phyloP scores from a whole-genome alignment of 371 early-diverging fungal species.

The Apophysomyces elegans region DNA sequence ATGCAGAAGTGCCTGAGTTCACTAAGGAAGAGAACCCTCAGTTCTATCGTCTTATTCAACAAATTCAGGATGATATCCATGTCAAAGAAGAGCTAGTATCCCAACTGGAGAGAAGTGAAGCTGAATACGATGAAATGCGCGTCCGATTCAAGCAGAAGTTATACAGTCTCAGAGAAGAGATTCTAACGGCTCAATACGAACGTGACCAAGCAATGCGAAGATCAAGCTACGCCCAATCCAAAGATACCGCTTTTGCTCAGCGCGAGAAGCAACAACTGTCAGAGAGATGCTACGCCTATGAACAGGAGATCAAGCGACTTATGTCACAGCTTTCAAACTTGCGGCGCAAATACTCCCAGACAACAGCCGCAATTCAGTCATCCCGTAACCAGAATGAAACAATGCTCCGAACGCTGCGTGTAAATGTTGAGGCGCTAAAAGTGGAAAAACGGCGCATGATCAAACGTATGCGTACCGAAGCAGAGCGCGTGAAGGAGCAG shows the following conservation, averaged over 20 bases:
- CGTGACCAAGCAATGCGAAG: constrained; percentile 59
- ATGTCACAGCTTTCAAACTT: constrained; percentile 64
- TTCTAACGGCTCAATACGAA: constrained; percentile 57
- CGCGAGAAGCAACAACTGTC: constrained; percentile 21
- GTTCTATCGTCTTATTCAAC: constrained; percentile 45
- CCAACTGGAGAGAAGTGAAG: constrained; percentile 55
- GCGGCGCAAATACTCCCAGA: constrained; percentile 56
- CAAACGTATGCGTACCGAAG: constrained; percentile 76
- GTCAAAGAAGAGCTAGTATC: constrained; percentile 57
- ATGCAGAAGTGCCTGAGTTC: constrained; percentile 21
- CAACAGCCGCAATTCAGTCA: constrained; percentile 49
- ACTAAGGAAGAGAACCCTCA: constrained; percentile 26
- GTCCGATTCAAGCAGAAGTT: constrained; percentile 70
- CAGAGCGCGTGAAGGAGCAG: constrained; percentile 63
- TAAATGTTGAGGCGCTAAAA: constrained; percentile 60
- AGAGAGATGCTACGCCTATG: constrained; percentile 52
- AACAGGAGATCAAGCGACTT: constrained; percentile 66
- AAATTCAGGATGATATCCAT: constrained; percentile 67
- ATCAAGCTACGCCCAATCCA: constrained; percentile 13
- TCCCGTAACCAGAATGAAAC: constrained; percentile 53
- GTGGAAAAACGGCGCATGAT: constrained; percentile 76
- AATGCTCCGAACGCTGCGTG: constrained; percentile 47
- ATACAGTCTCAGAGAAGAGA: constrained; percentile 55
- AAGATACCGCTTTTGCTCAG: constrained; percentile 17
- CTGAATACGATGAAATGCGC: constrained; percentile 54